Evolutionary conservation across 495 filamentous ascomycete species (phyloP).

Genomic region (Tetracladium setigerum): DNA sequence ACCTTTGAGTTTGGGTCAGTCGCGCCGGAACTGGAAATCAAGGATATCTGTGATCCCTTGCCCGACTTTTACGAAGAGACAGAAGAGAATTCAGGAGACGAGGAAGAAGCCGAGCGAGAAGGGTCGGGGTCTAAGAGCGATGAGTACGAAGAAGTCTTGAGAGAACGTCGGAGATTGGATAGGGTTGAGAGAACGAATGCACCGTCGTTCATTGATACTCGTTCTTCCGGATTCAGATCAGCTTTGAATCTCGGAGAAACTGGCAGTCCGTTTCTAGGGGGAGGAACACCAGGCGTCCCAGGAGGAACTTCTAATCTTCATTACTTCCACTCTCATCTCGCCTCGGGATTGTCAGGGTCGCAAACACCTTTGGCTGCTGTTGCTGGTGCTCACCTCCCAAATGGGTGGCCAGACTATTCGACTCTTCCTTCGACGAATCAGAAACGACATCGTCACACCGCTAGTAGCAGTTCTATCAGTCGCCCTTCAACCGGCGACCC

Average conservation of each 20-base stretch:
- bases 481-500: constrained; percentile 20
- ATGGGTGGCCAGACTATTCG: constrained; percentile 38
- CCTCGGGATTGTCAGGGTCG: constrained; percentile 69
- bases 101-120: constrained; percentile 33
- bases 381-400: constrained; percentile 56
- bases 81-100: constrained; percentile 41
- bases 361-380: constrained; percentile 84
- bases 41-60: constrained; percentile 92
- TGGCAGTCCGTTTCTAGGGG: constrained; percentile 57
- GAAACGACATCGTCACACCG: constrained; percentile 17
- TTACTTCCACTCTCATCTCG: constrained; percentile 84
- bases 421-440: constrained; percentile 2
- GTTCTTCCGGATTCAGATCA: constrained; percentile 17
- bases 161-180: constrained; percentile 35
- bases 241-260: constrained; percentile 34
- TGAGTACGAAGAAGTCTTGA: constrained; percentile 32
- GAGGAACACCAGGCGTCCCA: constrained; percentile 68
- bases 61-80: constrained; percentile 95
- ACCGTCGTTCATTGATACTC: constrained; percentile 19
- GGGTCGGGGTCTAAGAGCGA: constrained; percentile 13
- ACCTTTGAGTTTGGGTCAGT: constrained; percentile 86
- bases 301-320: constrained; percentile 82
- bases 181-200: constrained; percentile 23
- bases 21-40: constrained; percentile 79
- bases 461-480: constrained; percentile 20